Evolutionary conservation across 1,284 basidiomycete species (phyloP).

Genomic region (Rugosomyces carneus): DNA sequence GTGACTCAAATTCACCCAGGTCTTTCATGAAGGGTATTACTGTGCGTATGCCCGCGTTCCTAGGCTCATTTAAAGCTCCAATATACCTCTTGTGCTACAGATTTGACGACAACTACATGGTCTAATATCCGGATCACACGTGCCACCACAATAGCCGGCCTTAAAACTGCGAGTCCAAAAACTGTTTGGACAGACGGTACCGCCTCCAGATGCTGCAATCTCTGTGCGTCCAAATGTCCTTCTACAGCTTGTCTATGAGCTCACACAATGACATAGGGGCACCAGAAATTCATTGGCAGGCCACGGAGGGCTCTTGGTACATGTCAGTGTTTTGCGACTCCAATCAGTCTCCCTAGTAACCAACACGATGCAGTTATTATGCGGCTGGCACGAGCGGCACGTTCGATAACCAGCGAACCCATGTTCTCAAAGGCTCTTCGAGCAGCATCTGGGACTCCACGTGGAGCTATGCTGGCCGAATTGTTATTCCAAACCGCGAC

Average conservation of each 20-base stretch:
- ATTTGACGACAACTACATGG: constrained; percentile 35
- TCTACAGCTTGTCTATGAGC: neutral
- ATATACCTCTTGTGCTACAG: constrained; percentile 9
- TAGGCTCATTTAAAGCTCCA: neutral
- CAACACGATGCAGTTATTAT: constrained; percentile 25
- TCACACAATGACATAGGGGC: constrained; percentile 21
- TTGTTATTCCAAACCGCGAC: constrained; percentile 28
- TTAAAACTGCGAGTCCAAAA: constrained; percentile 32
- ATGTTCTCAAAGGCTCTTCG: constrained; percentile 30
- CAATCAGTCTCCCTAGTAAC: neutral
- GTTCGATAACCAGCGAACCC: constrained; percentile 29
- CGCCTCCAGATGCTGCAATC: constrained; percentile 32
- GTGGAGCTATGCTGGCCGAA: constrained; percentile 29
- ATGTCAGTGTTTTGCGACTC: constrained; percentile 19
- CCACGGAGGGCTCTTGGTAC: constrained; percentile 27
- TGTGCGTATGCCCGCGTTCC: constrained; percentile 15
- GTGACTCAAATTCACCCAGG: constrained; percentile 10
- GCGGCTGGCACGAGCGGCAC: constrained; percentile 28
- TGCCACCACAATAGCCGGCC: constrained; percentile 30
- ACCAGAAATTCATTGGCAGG: constrained; percentile 29
- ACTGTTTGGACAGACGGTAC: constrained; percentile 31
- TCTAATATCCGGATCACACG: constrained; percentile 32
- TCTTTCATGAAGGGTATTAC: constrained; percentile 30
- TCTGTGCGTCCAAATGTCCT: constrained; percentile 23
- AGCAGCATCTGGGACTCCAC: constrained; percentile 30